Percentiles rank a stretch among this genome's conserved stretches.
phyloP scores from a whole-genome alignment of 2,329 filamentous ascomycete species.

The Arthrobotrys iridis region DNA sequence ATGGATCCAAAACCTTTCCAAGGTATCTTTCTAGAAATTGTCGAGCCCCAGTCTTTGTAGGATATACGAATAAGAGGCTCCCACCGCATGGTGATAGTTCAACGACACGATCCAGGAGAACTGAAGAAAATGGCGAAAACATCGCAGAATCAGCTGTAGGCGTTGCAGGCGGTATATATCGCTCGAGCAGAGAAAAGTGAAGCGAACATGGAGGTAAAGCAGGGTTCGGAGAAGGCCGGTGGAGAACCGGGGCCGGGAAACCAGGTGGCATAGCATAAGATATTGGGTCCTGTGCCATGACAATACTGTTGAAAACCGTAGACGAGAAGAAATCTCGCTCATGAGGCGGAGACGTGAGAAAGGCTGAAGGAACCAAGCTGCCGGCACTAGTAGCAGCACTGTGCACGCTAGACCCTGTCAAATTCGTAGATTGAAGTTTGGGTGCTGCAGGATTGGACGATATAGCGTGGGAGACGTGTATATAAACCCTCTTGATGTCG shows the following conservation, averaged over 20 bases:
- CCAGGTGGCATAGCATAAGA: constrained; percentile 54
- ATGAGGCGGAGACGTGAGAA: constrained; percentile 40
- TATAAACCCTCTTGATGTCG: constrained; percentile 57
- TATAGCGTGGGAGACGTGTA: constrained; percentile 58
- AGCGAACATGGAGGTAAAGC: constrained; percentile 57
- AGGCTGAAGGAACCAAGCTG: constrained; percentile 54
- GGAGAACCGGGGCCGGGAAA: constrained; percentile 43
- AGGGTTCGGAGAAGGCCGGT: constrained; percentile 56
- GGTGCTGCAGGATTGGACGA: constrained; percentile 56
- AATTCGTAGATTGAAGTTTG: constrained; percentile 57
- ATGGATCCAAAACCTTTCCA: constrained; percentile 57
- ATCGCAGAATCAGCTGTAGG: constrained; percentile 56
- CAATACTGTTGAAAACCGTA: constrained; percentile 58
- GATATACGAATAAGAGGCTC: constrained; percentile 58
- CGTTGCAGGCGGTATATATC: constrained; percentile 58
- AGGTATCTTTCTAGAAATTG: constrained; percentile 58
- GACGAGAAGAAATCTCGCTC: constrained; percentile 58
- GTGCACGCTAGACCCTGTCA: constrained; percentile 51
- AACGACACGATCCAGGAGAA: constrained; percentile 57
- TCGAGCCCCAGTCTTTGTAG: constrained; percentile 57
- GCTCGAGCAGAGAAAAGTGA: constrained; percentile 58
- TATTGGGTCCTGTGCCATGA: constrained; percentile 56
- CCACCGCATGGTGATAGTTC: constrained; percentile 57
- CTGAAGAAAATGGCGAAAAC: constrained; percentile 57
- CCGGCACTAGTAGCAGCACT: constrained; percentile 54